Base-by-base conservation (phyloP, 2,329 filamentous ascomycete species). In the Claviceps sp. region DNA sequence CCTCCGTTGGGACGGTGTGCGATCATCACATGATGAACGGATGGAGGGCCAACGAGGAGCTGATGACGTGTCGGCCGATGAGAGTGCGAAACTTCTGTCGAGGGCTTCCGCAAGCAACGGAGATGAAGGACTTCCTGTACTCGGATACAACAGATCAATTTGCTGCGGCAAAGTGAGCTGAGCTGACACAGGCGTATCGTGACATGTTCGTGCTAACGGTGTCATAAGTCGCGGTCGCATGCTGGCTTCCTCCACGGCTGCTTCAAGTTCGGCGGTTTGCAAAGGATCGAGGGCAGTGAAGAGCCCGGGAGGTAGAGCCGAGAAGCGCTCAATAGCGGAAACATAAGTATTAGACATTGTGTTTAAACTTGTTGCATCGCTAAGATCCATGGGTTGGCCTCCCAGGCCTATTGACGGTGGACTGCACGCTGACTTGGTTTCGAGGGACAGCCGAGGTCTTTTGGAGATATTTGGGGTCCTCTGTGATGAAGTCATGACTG, bases 331-430 rank as follows among this genome's bases (percentile, higher is more conserved):
- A 50, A 84, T 81, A 54, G 79, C 77, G 3, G 76, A 78, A 26
- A 77, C 75, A 60, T 84, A 84, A 54, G 79, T 76, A 65, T 84
- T 84, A 51, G 79, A 81, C 41, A 84, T 72, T 2, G 81, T 84
- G 65, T 84, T 84, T 67, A 82, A 82, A 22, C 78, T 70, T 1
- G 81, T 84, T 3, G 79, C 78, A 36, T 80, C 81, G 53, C 71
- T 75, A 34, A 77, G 75, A 58, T 82, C 74, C 41, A 77, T 58
- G 41, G 60, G 52, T 51, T 63, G 64, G 47, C 60, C 61, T 54
- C 62, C 59, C 16, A 59, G 56, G 22, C 70, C 63, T 51, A 66
- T 70, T 51, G 67, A 62, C 42, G 59, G 60, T 3, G 70, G 61
- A 37, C 64, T 65, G 52, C 65, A 62, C 34, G 69, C 62, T 24